These are phyloP conservation scores for Leonotis leonurus DNA, from an alignment of 257 asterid species.

Conservation along the genomic window DNA sequence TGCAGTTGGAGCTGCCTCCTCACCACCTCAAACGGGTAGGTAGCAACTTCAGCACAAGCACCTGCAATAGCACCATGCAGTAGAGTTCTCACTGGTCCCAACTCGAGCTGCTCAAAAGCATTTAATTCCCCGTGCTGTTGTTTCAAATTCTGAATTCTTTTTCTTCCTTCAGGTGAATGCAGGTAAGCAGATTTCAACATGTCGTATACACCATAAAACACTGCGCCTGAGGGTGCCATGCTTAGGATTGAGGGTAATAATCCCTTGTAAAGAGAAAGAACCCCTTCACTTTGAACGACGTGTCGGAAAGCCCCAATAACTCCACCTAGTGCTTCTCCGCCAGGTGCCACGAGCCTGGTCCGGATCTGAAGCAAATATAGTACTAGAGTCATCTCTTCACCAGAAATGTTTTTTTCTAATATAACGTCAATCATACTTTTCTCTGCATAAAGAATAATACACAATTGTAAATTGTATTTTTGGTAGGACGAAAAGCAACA, in stretches of 20 bases:
- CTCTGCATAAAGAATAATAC: too few species aligned
- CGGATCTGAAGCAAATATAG: conserved; percentile 58
- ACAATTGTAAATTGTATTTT: neutral
- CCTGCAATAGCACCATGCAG: conserved; percentile 94
- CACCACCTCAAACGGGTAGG: conserved; percentile 92
- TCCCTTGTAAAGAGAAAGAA: conserved; percentile 54
- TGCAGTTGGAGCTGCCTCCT: conserved; percentile 93
- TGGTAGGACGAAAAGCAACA: conserved; percentile 1
- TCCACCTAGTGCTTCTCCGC: conserved; percentile 90
- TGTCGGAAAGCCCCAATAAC: conserved; percentile 85
- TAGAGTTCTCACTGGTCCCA: conserved; percentile 85
- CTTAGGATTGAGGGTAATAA: conserved; percentile 51
- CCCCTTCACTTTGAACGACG: conserved; percentile 46
- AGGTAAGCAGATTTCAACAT: conserved; percentile 52
- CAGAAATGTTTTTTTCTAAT: too few species aligned
- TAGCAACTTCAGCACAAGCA: conserved; percentile 96
- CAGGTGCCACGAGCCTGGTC: conserved; percentile 90
- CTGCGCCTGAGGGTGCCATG: conserved; percentile 70
- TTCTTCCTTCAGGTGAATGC: conserved; percentile 76
- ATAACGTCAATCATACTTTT: too few species aligned
- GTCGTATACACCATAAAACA: conserved; percentile 56
- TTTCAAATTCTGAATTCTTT: conserved; percentile 59
- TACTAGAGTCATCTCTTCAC: conserved; percentile 7
- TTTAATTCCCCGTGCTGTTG: conserved; percentile 55
- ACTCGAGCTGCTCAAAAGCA: conserved; percentile 82